Percentiles rank a stretch among this genome's conserved stretches.
These are phyloP conservation scores for Blastobotrys petasosporus DNA, from an alignment of 1,139 yeast genomes.

Conservation along the genomic window DNA sequence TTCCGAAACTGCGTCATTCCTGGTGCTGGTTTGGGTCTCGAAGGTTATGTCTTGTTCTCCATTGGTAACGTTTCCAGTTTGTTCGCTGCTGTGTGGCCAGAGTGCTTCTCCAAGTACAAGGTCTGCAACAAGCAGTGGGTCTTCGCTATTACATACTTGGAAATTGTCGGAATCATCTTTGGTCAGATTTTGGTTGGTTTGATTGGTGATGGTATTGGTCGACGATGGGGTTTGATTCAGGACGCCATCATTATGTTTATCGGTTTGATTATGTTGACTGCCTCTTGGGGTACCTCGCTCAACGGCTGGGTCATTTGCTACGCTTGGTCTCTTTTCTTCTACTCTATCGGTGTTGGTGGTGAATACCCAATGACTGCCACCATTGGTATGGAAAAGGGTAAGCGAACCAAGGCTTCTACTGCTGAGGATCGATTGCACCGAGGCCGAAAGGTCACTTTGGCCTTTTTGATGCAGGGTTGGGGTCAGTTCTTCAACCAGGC, in stretches of 20 bases:
- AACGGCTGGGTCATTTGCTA: conserved; percentile 49
- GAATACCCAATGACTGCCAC: conserved; percentile 93
- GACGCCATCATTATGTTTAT: conserved; percentile 38
- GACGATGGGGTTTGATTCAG: conserved; percentile 63
- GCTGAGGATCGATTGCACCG: conserved; percentile 37
- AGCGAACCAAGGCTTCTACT: conserved; percentile 26
- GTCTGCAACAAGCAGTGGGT: conserved; percentile 34
- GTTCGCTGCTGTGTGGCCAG: conserved; percentile 35
- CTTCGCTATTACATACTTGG: conserved; percentile 32
- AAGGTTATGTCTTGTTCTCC: conserved; percentile 37
- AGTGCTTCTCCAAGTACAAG: conserved; percentile 31
- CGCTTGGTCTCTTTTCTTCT: conserved; percentile 53
- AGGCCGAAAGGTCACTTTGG: conserved; percentile 37
- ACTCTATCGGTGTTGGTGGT: conserved; percentile 95
- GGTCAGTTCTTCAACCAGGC: conserved; percentile 40
- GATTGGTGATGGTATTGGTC: conserved; percentile 78
- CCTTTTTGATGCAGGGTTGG: conserved; percentile 42
- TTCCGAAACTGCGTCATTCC: conserved; percentile 34
- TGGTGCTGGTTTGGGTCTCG: conserved; percentile 37
- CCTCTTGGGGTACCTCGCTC: conserved; percentile 36
- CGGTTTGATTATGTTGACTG: conserved; percentile 76
- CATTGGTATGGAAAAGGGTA: conserved; percentile 36
- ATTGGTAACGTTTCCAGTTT: conserved; percentile 33
- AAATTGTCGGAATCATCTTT: conserved; percentile 76
- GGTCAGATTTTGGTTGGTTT: conserved; percentile 88